Percentiles rank a stretch among this genome's conserved stretches.
Conservation (phyloP, 768 basidiomycete species). For the Hydnum rufescens region DNA sequence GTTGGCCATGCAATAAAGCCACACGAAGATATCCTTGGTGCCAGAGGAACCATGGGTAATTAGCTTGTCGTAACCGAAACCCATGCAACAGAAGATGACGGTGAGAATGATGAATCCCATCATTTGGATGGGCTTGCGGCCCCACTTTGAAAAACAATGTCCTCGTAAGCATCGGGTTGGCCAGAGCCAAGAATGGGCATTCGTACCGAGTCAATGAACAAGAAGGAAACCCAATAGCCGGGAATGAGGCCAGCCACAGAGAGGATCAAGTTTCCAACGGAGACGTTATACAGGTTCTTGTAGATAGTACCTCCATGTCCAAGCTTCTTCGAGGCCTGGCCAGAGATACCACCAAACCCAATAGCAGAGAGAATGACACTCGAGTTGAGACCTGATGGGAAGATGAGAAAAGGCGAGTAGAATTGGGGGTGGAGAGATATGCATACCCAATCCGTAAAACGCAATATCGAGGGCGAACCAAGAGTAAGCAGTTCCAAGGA, state of each 20-base stretch:
- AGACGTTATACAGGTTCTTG: slow-evolving; percentile 39
- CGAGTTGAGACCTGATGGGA: slow-evolving; percentile 44
- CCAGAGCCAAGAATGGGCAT: background rate
- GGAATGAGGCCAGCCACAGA: slow-evolving; percentile 16
- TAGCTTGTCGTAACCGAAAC: slow-evolving; percentile 14
- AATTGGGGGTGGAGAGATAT: background rate
- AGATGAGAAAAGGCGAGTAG: background rate
- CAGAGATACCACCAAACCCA: slow-evolving; percentile 33
- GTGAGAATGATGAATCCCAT: slow-evolving; percentile 13
- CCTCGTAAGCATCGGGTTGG: background rate
- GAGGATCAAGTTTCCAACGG: slow-evolving; percentile 37
- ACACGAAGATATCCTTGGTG: slow-evolving; percentile 12
- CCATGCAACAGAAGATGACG: slow-evolving; percentile 14
- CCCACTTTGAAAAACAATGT: slow-evolving; percentile 25
- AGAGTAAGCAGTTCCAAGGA: slow-evolving; percentile 58
- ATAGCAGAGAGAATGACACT: slow-evolving; percentile 55
- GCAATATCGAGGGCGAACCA: slow-evolving; percentile 87
- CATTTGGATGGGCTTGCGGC: slow-evolving; percentile 50
- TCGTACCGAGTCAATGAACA: slow-evolving; percentile 10
- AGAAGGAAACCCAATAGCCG: slow-evolving; percentile 16
- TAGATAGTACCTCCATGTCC: slow-evolving; percentile 17
- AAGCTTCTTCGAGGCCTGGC: background rate
- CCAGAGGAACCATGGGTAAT: slow-evolving; percentile 2
- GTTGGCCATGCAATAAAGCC: slow-evolving; percentile 15
- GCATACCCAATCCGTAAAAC: slow-evolving; percentile 49